Evolutionary conservation across 306 rosid species (phyloP).

Genomic region (Dryas octopetala): DNA sequence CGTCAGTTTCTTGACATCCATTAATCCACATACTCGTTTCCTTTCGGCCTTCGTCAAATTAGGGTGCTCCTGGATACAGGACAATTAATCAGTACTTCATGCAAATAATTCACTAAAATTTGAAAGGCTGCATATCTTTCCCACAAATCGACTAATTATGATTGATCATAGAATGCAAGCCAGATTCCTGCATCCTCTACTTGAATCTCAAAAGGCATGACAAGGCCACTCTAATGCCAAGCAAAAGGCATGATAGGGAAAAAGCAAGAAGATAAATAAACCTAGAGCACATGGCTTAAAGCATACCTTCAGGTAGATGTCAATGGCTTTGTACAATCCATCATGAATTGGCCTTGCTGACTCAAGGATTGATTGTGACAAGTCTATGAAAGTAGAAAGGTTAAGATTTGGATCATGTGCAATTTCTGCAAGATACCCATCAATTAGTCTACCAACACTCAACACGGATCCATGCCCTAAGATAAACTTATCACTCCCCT

Average conservation of each 20-base stretch:
- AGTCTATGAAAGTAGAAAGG: conserved; percentile 52
- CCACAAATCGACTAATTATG: background rate
- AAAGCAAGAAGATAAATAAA: background rate
- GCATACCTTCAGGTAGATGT: conserved; percentile 79
- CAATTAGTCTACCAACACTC: conserved; percentile 74
- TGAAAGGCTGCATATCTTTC: background rate
- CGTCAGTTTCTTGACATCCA: conserved; percentile 82
- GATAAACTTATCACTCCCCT: conserved; percentile 45
- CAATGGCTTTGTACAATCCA: conserved; percentile 73
- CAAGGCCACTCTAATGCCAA: background rate
- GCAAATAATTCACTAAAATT: background rate
- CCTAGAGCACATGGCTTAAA: background rate
- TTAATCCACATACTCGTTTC: conserved; percentile 64
- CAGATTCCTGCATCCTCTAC: background rate
- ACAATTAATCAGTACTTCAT: conserved; percentile 1
- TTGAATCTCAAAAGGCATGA: background rate
- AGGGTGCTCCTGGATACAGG: conserved; percentile 66
- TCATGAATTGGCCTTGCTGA: conserved; percentile 81
- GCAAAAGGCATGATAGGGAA: background rate
- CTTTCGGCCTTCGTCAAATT: conserved; percentile 68
- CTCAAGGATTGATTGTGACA: conserved; percentile 70
- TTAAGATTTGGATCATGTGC: conserved; percentile 64
- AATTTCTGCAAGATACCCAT: conserved; percentile 71
- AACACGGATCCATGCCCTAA: conserved; percentile 51
- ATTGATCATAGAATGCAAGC: background rate